A percentile compares a stretch with the other conserved stretches of the same genome.
Conservation (phyloP, 2,329 filamentous ascomycete genomes). For the Nemania bipapillata region DNA sequence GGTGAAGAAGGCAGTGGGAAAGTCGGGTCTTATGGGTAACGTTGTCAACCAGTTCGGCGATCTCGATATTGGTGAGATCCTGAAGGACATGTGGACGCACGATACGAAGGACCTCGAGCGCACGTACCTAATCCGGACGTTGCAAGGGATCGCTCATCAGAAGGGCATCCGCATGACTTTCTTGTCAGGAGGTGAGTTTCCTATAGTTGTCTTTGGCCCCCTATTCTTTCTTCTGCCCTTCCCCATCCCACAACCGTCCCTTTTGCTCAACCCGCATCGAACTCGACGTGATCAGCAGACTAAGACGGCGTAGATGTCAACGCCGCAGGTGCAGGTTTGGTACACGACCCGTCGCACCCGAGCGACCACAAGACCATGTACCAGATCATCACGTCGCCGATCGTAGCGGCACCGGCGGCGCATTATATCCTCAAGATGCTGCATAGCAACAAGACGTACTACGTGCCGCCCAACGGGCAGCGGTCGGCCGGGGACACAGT, state of each 20-base stretch:
- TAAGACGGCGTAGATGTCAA: slow-evolving; percentile 72
- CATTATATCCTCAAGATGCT: slow-evolving; percentile 91
- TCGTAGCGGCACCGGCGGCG: slow-evolving; percentile 87
- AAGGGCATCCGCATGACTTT: slow-evolving; percentile 98
- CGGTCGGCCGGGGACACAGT: slow-evolving; percentile 65
- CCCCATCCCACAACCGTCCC: too few relatives aligned
- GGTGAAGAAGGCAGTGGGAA: slow-evolving; percentile 96
- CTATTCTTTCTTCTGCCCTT: background rate
- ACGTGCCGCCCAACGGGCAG: slow-evolving; percentile 88
- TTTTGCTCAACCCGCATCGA: too few relatives aligned
- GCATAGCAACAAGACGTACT: slow-evolving; percentile 93
- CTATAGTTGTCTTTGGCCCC: slow-evolving; percentile 4
- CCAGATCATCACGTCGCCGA: slow-evolving; percentile 91
- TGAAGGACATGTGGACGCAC: slow-evolving; percentile 98
- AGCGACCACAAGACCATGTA: slow-evolving; percentile 99
- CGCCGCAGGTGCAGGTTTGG: slow-evolving; percentile 87
- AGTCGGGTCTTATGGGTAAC: slow-evolving; percentile 93
- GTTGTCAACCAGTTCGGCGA: slow-evolving; percentile 97
- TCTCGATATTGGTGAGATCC: slow-evolving; percentile 90
- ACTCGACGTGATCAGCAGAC: slow-evolving; percentile 1
- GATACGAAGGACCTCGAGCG: slow-evolving; percentile 97
- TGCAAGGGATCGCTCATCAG: slow-evolving; percentile 94
- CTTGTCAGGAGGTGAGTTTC: slow-evolving; percentile 78
- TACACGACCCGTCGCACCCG: slow-evolving; percentile 92
- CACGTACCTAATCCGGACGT: slow-evolving; percentile 93